Evolutionary conservation across 805 yeast species (phyloP).

Genomic region (Kurtzmaniella fragi): DNA sequence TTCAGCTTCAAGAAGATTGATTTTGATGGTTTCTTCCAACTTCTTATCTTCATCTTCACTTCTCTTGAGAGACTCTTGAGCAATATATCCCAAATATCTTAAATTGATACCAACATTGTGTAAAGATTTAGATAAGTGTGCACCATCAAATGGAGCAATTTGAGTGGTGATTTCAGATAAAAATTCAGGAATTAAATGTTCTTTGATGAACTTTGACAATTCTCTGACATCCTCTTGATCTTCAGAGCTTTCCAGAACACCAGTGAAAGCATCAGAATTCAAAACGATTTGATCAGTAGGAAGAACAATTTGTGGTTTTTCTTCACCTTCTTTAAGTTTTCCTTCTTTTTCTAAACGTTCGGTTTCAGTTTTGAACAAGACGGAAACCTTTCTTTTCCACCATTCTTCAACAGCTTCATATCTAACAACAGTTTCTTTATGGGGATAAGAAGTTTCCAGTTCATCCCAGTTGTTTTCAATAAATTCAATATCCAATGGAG

Average conservation of each 20-base stretch:
- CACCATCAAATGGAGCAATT: slow-evolving; percentile 76
- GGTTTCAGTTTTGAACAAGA: slow-evolving; percentile 44
- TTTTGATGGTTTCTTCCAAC: slow-evolving; percentile 13
- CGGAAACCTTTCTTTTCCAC: slow-evolving; percentile 70
- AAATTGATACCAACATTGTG: slow-evolving; percentile 84
- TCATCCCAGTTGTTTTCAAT: slow-evolving; percentile 50
- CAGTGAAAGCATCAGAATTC: slow-evolving; percentile 75
- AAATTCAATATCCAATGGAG: slow-evolving; percentile 81
- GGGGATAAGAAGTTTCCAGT: slow-evolving; percentile 65
- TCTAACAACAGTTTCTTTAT: slow-evolving; percentile 71
- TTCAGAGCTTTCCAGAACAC: slow-evolving; percentile 32
- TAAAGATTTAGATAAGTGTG: slow-evolving; percentile 59
- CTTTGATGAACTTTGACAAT: slow-evolving; percentile 58
- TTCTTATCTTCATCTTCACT: slow-evolving; percentile 13
- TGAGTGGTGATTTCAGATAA: slow-evolving; percentile 51
- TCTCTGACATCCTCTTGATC: slow-evolving; percentile 66
- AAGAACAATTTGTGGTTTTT: slow-evolving; percentile 46
- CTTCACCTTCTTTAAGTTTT: slow-evolving; percentile 27
- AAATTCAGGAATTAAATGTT: slow-evolving; percentile 57
- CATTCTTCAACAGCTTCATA: slow-evolving; percentile 88
- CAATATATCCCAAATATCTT: slow-evolving; percentile 76
- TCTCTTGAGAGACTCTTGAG: slow-evolving; percentile 24
- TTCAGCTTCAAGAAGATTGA: slow-evolving; percentile 22
- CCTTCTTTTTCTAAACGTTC: slow-evolving; percentile 40
- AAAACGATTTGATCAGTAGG: slow-evolving; percentile 52